Conservation (phyloP, 176 grass and related monocot species). For the Musa schizocarpa region DNA sequence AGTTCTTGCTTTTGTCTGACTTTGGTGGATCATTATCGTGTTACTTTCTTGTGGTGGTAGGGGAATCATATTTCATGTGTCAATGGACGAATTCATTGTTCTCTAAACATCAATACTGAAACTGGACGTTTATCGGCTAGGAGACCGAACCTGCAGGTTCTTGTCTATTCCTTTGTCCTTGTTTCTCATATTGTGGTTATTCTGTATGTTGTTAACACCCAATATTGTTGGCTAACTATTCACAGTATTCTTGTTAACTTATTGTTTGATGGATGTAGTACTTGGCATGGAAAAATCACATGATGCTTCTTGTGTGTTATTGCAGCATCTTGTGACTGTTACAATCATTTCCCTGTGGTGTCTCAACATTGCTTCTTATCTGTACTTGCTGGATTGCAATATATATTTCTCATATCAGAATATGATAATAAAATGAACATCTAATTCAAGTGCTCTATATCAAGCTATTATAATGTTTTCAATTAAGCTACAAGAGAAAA, state of each 20-base stretch:
- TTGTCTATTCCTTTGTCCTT: neutral
- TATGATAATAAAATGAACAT: too few relatives aligned
- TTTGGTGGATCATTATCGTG: neutral
- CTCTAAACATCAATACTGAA: constrained; percentile 96
- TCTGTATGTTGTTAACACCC: neutral
- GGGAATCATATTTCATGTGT: constrained; percentile 81
- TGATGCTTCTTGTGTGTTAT: too few relatives aligned
- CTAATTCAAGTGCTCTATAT: too few relatives aligned
- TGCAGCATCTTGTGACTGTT: too few relatives aligned
- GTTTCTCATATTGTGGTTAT: neutral
- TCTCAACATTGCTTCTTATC: too few relatives aligned
- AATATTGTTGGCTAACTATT: constrained; percentile 4
- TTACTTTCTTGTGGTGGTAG: constrained; percentile 26
- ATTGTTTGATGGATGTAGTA: too few relatives aligned
- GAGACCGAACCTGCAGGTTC: constrained; percentile 92
- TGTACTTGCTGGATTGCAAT: too few relatives aligned
- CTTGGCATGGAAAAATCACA: too few relatives aligned
- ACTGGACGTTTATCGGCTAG: constrained; percentile 91
- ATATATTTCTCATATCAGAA: too few relatives aligned
- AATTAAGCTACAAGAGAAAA: too few relatives aligned
- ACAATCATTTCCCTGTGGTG: too few relatives aligned
- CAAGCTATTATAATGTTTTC: too few relatives aligned
- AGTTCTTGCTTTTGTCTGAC: neutral
- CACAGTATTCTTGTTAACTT: neutral
- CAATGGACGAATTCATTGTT: constrained; percentile 77